Evolutionary conservation across 2,329 filamentous ascomycete species (phyloP).

Genomic region (Pyrenophora seminiperda): DNA sequence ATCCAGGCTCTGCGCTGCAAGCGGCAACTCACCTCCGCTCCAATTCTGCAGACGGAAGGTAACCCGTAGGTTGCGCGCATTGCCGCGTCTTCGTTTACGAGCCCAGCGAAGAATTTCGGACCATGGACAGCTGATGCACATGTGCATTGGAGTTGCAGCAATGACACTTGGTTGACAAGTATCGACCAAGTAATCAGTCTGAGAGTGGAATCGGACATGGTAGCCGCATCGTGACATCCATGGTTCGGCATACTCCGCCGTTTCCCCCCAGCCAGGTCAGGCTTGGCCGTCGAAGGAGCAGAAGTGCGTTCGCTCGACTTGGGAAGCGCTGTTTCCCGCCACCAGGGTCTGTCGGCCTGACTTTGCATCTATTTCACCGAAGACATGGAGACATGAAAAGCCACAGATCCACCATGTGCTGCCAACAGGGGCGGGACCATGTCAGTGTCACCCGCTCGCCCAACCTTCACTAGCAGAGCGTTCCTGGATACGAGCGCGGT

Average conservation of each 20-base stretch:
- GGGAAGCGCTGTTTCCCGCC: conserved; percentile 25
- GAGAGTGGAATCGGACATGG: conserved; percentile 23
- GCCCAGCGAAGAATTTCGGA: conserved; percentile 16
- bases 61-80: conserved; percentile 22
- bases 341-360: conserved; percentile 39
- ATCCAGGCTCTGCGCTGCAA: conserved; percentile 20
- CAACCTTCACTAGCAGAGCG: conserved; percentile 26
- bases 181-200: conserved; percentile 16
- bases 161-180: conserved; percentile 14
- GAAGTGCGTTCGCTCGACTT: conserved; percentile 11
- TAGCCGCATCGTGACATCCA: conserved; percentile 9
- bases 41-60: conserved; percentile 37
- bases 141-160: conserved; percentile 13
- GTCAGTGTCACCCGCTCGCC: conserved; percentile 34
- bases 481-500: conserved; percentile 30
- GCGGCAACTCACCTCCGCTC: conserved; percentile 21
- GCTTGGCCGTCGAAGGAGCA: conserved; percentile 23
- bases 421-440: conserved; percentile 35
- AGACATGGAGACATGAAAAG: conserved; percentile 20
- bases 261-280: conserved; percentile 22
- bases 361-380: conserved; percentile 32
- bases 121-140: conserved; percentile 10
- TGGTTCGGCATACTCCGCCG: conserved; percentile 15
- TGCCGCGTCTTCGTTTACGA: conserved; percentile 17
- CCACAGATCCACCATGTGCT: conserved; percentile 32